These are phyloP conservation scores for Conticribra guillardii DNA, from an alignment of 108 stramenopile genomes.

Conservation along the genomic window DNA sequence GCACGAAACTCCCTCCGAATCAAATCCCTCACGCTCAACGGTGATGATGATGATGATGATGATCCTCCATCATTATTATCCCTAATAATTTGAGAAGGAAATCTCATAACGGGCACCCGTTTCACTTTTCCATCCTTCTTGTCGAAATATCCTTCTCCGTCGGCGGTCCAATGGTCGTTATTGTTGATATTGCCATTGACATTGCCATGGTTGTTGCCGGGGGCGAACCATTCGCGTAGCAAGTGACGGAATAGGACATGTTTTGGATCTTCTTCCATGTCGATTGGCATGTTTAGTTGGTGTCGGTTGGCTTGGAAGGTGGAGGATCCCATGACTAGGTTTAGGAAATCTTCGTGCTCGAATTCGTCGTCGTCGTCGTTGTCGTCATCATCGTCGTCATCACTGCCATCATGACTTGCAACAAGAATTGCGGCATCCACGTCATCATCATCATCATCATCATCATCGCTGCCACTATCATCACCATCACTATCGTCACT, in stretches of 20 bases:
- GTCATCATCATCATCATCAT: slow-evolving; percentile 1
- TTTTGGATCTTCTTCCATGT: slow-evolving; percentile 45
- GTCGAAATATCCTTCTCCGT: slow-evolving; percentile 35
- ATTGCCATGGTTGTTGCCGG: slow-evolving; percentile 14
- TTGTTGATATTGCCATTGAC: slow-evolving; percentile 44
- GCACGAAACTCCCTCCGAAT: slow-evolving; percentile 82
- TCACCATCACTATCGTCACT: not conserved
- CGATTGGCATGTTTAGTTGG: slow-evolving; percentile 2
- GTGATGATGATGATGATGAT: no score
- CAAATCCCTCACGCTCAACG: slow-evolving; percentile 46
- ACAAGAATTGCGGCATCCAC: not conserved
- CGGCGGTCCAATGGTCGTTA: slow-evolving; percentile 26
- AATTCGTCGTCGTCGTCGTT: slow-evolving; percentile 17
- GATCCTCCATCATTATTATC: slow-evolving; percentile 6
- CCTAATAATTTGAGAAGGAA: slow-evolving; percentile 39
- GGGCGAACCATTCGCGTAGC: slow-evolving; percentile 64
- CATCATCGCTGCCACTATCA: slow-evolving; percentile 10
- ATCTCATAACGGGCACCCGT: slow-evolving; percentile 38
- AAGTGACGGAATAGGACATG: slow-evolving; percentile 65
- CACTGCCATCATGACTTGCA: not conserved
- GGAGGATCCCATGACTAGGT: slow-evolving; percentile 32
- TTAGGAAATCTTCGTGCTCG: slow-evolving; percentile 7
- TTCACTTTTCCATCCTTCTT: slow-evolving; percentile 15
- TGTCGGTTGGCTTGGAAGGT: slow-evolving; percentile 15
- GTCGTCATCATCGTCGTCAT: not conserved